phyloP scores from a whole-genome alignment of 1,139 yeast species.

The Yamadazyma atmosphaerica region DNA sequence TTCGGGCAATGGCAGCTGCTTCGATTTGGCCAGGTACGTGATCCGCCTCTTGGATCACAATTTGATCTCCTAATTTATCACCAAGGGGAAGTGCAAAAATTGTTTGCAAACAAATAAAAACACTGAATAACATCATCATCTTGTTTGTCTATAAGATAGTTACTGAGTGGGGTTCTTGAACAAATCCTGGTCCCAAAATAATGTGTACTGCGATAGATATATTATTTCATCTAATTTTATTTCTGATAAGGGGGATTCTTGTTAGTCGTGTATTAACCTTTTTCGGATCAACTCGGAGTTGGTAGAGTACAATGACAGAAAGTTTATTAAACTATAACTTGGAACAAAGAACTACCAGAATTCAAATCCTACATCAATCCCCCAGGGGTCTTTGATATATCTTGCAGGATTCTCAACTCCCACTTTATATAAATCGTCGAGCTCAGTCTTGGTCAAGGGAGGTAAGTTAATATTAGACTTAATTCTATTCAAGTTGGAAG shows the following conservation, averaged over 20 bases:
- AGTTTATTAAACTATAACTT: background rate
- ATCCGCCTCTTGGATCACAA: background rate
- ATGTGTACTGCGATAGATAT: too few species aligned
- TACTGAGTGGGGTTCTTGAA: background rate
- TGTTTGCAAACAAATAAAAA: background rate
- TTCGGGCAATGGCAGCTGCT: slow-evolving; percentile 65
- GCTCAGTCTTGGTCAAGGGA: slow-evolving; percentile 40
- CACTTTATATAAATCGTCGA: slow-evolving; percentile 35
- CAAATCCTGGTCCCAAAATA: background rate
- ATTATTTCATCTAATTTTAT: too few species aligned
- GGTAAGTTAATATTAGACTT: slow-evolving; percentile 31
- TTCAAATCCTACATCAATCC: background rate
- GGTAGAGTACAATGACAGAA: too few species aligned
- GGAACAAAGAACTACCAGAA: background rate
- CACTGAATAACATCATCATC: background rate
- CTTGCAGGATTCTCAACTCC: slow-evolving; percentile 44
- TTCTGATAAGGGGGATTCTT: background rate
- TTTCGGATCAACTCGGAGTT: too few species aligned
- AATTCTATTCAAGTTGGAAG: slow-evolving; percentile 36
- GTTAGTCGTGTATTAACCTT: too few species aligned
- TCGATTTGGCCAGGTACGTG: slow-evolving; percentile 36
- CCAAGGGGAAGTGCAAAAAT: background rate
- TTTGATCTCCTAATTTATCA: background rate
- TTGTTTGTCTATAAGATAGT: background rate
- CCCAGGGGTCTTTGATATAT: slow-evolving; percentile 15